Base-by-base conservation (phyloP, 2,329 filamentous ascomycete species). In the Aspergillus eucalypticola region DNA sequence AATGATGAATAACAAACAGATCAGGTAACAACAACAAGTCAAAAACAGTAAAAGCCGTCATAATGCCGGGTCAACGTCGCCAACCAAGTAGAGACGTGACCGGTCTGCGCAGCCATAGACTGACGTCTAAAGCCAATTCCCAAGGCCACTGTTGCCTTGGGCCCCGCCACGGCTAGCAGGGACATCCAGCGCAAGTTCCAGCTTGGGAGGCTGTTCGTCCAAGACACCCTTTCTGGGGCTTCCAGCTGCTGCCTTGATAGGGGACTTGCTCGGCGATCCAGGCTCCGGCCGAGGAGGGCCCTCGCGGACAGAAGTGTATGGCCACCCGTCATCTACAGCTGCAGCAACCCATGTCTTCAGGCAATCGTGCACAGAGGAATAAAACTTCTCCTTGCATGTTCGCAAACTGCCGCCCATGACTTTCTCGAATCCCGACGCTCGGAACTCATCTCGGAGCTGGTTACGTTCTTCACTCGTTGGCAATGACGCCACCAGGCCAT, bases 321-420 rank as follows among this genome's bases (percentile, higher is more conserved):
- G 87, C 94, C 95, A 99, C 49, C 87, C 90, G 75, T 99, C 95
- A 62, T 93, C 92, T 27, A 82, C 83, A 0, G 92, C 93, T 0
- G 94, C 95, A 0, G 88, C 89, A 17, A 97, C 90, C 93, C 94
- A 99, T 6, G 90, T 93, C 57, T 90, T 87, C 64, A 98, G 82
- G 2, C 89, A 92, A 68, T 94, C 91, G 73, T 99, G 95, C 3
- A 99, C 90, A 52, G 90, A 88, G 2, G 90, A 90, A 73, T 99
- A 98, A 75, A 98, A 96, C 75, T 98, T 98, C 76, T 97, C 93
- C 75, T 98, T 99, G 82, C 94, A 98, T 15, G 94, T 89, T 5
- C 95, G 87, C 63, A 98, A 80, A 60, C 88, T 94, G 21, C 86
- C 85, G 15, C 92, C 92, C 83, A 98, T 90, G 67, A 90, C 88